Evolutionary conservation across 805 yeast species (phyloP), one percentile per base, ranked within the genome.

Genomic region (Wickerhamomyces ciferrii): DNA sequence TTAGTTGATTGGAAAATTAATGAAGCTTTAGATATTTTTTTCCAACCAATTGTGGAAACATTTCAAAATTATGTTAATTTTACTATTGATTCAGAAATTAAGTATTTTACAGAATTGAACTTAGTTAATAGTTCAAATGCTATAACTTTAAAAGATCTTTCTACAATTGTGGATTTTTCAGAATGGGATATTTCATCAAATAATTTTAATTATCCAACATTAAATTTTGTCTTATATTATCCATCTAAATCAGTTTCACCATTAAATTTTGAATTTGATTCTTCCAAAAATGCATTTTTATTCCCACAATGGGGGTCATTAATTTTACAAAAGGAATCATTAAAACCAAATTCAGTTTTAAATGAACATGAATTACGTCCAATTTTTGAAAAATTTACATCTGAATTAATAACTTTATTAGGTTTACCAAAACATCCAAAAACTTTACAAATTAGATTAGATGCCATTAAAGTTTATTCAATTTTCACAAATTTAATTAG

Each of bases 301-400:
- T 79, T 92, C 20, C 96, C 97, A 8, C 96, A 87, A 65, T 91
- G 96, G 96, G 97, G 51, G 78, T 87, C 47, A 63, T 69, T 57
- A 68, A 84, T 52, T 59, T 68, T 61, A 72, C 83, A 61, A 40
- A 55, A 58, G 25, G 48, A 52, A n/a, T 57, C 67, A n/a, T 25
- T 67, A 11, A 49, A 52, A 10, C 39, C 45, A 39, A 53, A 61
- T 56, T 50, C 62, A 38, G 52, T 54, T 2, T 53, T 83, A n/a
- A 54, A 65, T 2, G 62, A 65, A 32, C 65, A 59, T 2, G 83
- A 77, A 31, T 68, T 90, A 45, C 56, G 66, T 10, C 82, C 84
- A 1, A 66, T 82, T 1, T 65, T 89, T 62, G 86, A 84, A 50
- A 72, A 74, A 1, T 91, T 91, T 63, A 74, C 89, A 2, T 76